Evolutionary conservation across 2,329 filamentous ascomycete genomes (phyloP).

Genomic region (Cephalotrichum gorgonifer): DNA sequence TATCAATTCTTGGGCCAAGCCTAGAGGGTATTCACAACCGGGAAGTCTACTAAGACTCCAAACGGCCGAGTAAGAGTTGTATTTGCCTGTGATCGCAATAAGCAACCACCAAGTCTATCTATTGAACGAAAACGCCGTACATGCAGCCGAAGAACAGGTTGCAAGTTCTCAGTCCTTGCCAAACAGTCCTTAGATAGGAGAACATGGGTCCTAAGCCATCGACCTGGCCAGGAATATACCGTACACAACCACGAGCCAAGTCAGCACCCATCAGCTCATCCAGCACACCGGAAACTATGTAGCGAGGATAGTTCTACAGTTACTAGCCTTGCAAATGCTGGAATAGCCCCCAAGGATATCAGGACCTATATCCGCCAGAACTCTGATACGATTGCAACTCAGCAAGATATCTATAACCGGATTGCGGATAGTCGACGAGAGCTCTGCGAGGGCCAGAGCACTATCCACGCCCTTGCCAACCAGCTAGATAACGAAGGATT

Average conservation of each 20-base stretch:
- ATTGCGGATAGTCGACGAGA: slow-evolving; percentile 10
- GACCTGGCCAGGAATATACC: slow-evolving; percentile 1
- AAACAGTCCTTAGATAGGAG: slow-evolving; percentile 7
- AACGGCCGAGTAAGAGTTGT: slow-evolving; percentile 7
- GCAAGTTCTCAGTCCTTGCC: slow-evolving; percentile 8
- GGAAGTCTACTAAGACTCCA: slow-evolving; percentile 7
- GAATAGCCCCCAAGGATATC: slow-evolving; percentile 9
- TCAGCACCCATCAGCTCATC: slow-evolving; percentile 4
- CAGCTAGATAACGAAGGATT: slow-evolving; percentile 7
- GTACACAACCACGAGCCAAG: slow-evolving; percentile 7
- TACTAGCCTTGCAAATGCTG: slow-evolving; percentile 6
- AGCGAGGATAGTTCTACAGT: not conserved
- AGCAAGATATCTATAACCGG: slow-evolving; percentile 14
- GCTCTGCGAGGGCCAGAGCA: slow-evolving; percentile 10
- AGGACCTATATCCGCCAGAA: not conserved
- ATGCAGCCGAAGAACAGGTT: slow-evolving; percentile 7
- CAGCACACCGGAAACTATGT: slow-evolving; percentile 5
- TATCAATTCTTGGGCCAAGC: slow-evolving; percentile 8
- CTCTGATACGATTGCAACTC: slow-evolving; percentile 7
- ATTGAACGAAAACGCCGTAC: slow-evolving; percentile 7
- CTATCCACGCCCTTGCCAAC: slow-evolving; percentile 12
- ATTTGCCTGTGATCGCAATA: slow-evolving; percentile 7
- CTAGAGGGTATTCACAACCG: slow-evolving; percentile 10
- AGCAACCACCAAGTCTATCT: slow-evolving; percentile 9
- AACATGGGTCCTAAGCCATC: slow-evolving; percentile 7